Evolutionary conservation across 768 basidiomycete species (phyloP).

Genomic region (Boletus insuetus): DNA sequence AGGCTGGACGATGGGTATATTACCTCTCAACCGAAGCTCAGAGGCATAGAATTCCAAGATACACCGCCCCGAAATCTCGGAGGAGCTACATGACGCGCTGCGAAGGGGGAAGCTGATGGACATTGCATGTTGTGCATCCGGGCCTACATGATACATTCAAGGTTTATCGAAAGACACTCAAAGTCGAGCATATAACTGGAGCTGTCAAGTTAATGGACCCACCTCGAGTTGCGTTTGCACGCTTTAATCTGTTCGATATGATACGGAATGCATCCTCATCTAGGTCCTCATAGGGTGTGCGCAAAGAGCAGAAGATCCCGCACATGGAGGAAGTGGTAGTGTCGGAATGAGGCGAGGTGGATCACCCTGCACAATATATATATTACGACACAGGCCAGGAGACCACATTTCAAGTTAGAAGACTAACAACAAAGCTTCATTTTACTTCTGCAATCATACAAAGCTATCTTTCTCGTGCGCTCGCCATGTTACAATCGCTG

Average conservation of each 20-base stretch:
- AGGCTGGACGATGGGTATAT: constrained; percentile 59
- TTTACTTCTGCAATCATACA: constrained; percentile 16
- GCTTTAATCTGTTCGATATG: constrained; percentile 37
- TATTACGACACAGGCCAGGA: too few relatives aligned
- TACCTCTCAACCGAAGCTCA: constrained; percentile 72
- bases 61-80: constrained; percentile 21
- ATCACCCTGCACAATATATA: too few relatives aligned
- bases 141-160: constrained; percentile 43
- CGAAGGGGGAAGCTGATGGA: constrained; percentile 16
- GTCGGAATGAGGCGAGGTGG: too few relatives aligned
- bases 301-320: constrained; percentile 60
- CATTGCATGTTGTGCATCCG: constrained; percentile 52
- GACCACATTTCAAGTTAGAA: too few relatives aligned
- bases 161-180: background rate
- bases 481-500: constrained; percentile 10
- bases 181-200: background rate
- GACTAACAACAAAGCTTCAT: background rate
- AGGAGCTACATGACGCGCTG: constrained; percentile 4
- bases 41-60: constrained; percentile 60
- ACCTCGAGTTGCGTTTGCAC: constrained; percentile 62
- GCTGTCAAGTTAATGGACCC: background rate
- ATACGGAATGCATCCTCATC: constrained; percentile 17
- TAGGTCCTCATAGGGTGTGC: constrained; percentile 7
- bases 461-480: constrained; percentile 15
- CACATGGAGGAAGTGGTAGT: constrained; percentile 47